These are phyloP conservation scores for Scheffersomyces illinoinensis DNA, from an alignment of 1,139 yeast species.

Conservation along the genomic window DNA sequence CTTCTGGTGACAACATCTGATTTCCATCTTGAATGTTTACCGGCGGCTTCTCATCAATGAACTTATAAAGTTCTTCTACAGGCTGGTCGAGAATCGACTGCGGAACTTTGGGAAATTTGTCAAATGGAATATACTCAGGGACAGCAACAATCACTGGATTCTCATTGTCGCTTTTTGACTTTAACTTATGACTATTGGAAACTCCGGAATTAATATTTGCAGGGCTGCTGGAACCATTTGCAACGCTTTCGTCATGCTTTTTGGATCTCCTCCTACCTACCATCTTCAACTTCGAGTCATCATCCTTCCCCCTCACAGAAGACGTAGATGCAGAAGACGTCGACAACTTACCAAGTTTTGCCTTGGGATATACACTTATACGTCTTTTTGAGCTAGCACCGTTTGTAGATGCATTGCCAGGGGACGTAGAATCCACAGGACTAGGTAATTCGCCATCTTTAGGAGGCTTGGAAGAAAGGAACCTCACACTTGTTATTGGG, in stretches of 20 bases:
- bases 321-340: background rate
- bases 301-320: background rate
- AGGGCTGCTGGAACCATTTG: background rate
- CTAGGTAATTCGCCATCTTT: slow-evolving; percentile 8
- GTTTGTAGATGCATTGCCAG: slow-evolving; percentile 4
- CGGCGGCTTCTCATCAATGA: slow-evolving; percentile 13
- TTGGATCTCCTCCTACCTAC: background rate
- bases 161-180: background rate
- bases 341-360: background rate
- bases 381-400: slow-evolving; percentile 5
- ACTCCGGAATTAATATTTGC: background rate
- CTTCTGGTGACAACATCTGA: slow-evolving; percentile 2
- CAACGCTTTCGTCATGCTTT: background rate
- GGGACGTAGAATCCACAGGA: slow-evolving; percentile 5
- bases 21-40: background rate
- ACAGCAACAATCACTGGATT: slow-evolving; percentile 2
- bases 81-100: slow-evolving; percentile 17
- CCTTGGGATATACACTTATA: slow-evolving; percentile 6
- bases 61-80: slow-evolving; percentile 19
- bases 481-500: background rate
- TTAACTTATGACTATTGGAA: background rate
- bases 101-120: slow-evolving; percentile 34
- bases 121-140: slow-evolving; percentile 23
- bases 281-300: background rate
- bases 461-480: slow-evolving; percentile 10